Conservation (phyloP, 2,329 filamentous ascomycete species). For the Scedosporium boydii region DNA sequence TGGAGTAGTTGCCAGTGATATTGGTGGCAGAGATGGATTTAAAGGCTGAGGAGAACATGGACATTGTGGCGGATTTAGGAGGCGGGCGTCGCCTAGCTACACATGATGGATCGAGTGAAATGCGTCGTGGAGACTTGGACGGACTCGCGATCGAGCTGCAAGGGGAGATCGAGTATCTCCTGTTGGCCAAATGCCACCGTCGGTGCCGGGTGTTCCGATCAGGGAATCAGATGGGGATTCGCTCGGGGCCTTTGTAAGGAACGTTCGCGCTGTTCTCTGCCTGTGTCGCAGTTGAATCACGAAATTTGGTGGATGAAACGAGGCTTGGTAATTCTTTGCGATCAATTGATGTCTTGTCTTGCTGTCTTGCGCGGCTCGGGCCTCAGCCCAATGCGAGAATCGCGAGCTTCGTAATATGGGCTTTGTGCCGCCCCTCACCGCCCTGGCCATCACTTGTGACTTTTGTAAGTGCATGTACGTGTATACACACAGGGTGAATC, state of each 20-base stretch:
- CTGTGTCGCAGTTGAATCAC: neutral
- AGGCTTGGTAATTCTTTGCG: neutral
- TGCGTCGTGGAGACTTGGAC: neutral
- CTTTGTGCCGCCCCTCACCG: neutral
- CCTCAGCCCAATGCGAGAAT: neutral
- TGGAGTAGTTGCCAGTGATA: conserved; percentile 83
- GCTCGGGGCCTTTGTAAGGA: neutral
- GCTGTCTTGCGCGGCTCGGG: neutral
- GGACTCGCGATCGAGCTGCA: neutral
- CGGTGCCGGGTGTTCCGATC: no score
- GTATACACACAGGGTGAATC: no score
- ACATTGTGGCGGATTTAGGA: conserved; percentile 17
- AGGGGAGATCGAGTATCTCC: no score
- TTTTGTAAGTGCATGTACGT: no score
- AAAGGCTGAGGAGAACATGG: conserved; percentile 86
- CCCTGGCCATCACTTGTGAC: neutral
- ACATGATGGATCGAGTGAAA: neutral
- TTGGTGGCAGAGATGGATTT: conserved; percentile 88
- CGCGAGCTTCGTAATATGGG: neutral
- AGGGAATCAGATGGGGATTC: no score
- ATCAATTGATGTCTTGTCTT: neutral
- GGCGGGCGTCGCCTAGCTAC: neutral
- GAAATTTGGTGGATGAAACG: neutral
- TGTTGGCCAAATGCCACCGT: no score
- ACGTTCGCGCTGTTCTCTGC: neutral